Evolutionary conservation across 2,329 filamentous ascomycete genomes (phyloP), one percentile per base, ranked within the genome.

Genomic region (Penicillium olsonii): DNA sequence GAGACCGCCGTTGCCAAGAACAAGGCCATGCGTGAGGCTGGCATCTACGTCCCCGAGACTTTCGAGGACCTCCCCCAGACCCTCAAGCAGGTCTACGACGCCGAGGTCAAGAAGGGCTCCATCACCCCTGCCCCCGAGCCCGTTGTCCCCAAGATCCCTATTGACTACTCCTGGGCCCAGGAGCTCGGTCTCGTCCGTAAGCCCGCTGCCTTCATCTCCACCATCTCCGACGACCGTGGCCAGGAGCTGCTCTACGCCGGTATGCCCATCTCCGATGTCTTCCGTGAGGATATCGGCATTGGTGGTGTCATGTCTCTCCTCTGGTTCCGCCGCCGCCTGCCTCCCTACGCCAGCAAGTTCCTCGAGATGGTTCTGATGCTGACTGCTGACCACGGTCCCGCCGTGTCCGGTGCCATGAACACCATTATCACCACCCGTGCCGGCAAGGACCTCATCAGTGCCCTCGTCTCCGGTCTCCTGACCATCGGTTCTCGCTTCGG

Each of bases 281-380:
- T 99, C 87, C 89, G 79, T 75, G 94, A 99, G 82, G 92, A 97
- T 66, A 97, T 99, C 67, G 94, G 94, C 66, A 97, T 99, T 66
- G 94, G 94, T 74, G 94, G 94, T 87, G 94, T 99, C 79, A 99
- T 99, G 94, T 96, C 94, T 54, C 85, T 99, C 50, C 83, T 99
- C 65, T 99, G 94, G 94, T 99, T 99, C 91, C 92, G 94, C 70
- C 92, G 94, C 76, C 89, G 94, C 71, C 88, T 99, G 56, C 94
- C 94, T 57, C 81, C 87, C 70, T 97, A 96, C 74, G 94, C 94
- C 69, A 95, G 90, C 83, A 95, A 95, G 80, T 99, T 99, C 84
- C 80, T 99, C 64, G 94, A 99, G 83, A 99, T 99, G 94, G 94
- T 99, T 61, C 92, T 99, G 75, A 99, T 99, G 94, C 85, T 99